Evolutionary conservation across 83 land plant genomes (phyloP).

Genomic region (Picea abies): DNA sequence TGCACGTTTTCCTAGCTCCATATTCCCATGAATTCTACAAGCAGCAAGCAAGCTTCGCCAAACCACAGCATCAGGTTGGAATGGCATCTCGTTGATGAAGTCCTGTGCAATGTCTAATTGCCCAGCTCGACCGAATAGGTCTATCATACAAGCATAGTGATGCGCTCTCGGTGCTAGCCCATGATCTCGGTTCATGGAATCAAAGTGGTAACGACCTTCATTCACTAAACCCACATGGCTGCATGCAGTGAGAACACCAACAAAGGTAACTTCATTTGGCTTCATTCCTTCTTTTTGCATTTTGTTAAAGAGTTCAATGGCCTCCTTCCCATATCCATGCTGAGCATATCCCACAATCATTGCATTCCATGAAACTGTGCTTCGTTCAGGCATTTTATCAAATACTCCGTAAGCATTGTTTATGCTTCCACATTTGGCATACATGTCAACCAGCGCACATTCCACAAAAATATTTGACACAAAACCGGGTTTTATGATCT

Average conservation of each 20-base stretch:
- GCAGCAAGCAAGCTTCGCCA: too few relatives aligned
- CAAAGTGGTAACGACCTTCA: too few relatives aligned
- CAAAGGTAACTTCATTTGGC: constrained; percentile 33
- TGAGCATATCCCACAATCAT: constrained; percentile 39
- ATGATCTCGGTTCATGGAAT: too few relatives aligned
- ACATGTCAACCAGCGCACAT: constrained; percentile 44
- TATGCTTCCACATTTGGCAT: constrained; percentile 44
- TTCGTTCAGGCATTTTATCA: constrained; percentile 26
- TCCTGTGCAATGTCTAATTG: too few relatives aligned
- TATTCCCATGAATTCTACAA: too few relatives aligned
- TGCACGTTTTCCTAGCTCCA: too few relatives aligned
- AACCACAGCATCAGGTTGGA: too few relatives aligned
- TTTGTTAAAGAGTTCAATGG: constrained; percentile 24
- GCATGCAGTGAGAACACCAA: constrained; percentile 27
- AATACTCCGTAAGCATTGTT: constrained; percentile 34
- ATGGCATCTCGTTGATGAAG: too few relatives aligned
- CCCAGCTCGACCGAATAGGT: too few relatives aligned
- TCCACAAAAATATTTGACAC: constrained; percentile 26
- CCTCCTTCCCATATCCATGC: constrained; percentile 24
- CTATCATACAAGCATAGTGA: too few relatives aligned
- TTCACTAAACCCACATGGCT: too few relatives aligned
- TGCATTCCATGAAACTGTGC: constrained; percentile 44
- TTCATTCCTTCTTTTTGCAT: constrained; percentile 22
- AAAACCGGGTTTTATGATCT: constrained; percentile 12
- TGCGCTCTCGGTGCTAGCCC: too few relatives aligned